Evolutionary conservation across 2,329 filamentous ascomycete genomes (phyloP), one percentile per base, ranked within the genome.

Genomic region (Exophiala calicioides): DNA sequence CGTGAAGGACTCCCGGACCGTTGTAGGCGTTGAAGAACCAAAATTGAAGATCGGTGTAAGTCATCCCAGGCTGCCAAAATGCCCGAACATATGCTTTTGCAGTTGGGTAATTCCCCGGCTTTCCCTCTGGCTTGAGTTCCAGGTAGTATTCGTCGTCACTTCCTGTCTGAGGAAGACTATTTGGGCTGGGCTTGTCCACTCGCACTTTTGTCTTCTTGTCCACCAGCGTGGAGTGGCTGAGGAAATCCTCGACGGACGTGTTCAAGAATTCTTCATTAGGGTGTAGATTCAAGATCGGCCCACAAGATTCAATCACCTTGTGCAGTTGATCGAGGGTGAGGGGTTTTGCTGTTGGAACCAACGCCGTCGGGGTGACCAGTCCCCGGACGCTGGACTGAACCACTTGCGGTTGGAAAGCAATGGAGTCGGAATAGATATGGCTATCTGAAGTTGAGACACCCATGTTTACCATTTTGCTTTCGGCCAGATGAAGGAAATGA

Each of bases 11-110:
- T 15, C 47, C 47, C n/a, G 47, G 47, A 5, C 47, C 47, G 30
- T 50, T 50, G 30, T 50, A 50, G 13, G 40, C 41, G 18, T 50
- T 44, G 47, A 50, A 50, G 21, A 50, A 50, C 47, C 47, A 50
- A 38, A 50, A 50, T 20, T 50, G 47, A 13, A 50, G 18, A 32
- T 50, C 47, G 2, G 47, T 50, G 41, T 50, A 36, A 2, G 47
- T 40, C 34, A 44, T 50, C 13, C 47, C 47, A 18, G 35, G 20
- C 24, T 50, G 47, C 47, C 47, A 50, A 18, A 45, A 44, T n/a
- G 40, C 47, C 18, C 36, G 47, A 21, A 50, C 41, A 18, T 50
- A 50, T 21, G 47, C 41, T 38, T 50, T 50, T 34, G 47, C 41
- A 7, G 31, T 34, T 13, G 34, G 21, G 24, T 44, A 44, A 16